These are phyloP conservation scores for Lizonia empirigonia DNA, from an alignment of 2,329 filamentous ascomycete genomes.

Conservation along the genomic window DNA sequence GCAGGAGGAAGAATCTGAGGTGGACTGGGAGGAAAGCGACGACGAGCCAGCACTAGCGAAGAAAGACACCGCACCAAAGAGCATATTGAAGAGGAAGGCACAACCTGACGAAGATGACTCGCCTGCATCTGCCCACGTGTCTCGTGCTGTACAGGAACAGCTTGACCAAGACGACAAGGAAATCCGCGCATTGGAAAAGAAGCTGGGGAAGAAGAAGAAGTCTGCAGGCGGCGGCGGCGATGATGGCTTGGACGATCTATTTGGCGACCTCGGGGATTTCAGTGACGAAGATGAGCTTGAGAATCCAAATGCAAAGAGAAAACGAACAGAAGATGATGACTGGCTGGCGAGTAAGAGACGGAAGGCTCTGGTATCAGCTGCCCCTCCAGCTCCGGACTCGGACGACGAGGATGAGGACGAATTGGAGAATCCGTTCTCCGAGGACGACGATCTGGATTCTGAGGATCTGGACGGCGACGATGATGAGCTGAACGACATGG, in stretches of 20 bases:
- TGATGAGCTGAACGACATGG: slow-evolving; percentile 41
- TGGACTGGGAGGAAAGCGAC: slow-evolving; percentile 42
- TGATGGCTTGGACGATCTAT: slow-evolving; percentile 79
- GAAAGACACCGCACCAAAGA: slow-evolving; percentile 39
- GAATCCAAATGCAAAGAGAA: slow-evolving; percentile 59
- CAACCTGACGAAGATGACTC: slow-evolving; percentile 13
- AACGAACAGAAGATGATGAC: slow-evolving; percentile 62
- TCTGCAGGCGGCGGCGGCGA: slow-evolving; percentile 68
- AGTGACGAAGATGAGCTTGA: slow-evolving; percentile 55
- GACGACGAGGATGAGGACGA: slow-evolving; percentile 35
- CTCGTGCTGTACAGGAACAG: slow-evolving; percentile 58
- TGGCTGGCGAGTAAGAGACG: slow-evolving; percentile 64
- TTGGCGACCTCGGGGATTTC: slow-evolving; percentile 65
- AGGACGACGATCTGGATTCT: slow-evolving; percentile 41
- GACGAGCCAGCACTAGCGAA: slow-evolving; percentile 33
- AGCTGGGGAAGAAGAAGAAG: slow-evolving; percentile 77
- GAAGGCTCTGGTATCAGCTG: slow-evolving; percentile 51
- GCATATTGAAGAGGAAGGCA: slow-evolving; percentile 35
- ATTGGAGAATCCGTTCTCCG: slow-evolving; percentile 19
- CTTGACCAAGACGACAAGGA: slow-evolving; percentile 84
- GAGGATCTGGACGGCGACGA: slow-evolving; percentile 33
- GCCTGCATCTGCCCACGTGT: slow-evolving; percentile 35
- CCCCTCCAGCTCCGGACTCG: slow-evolving; percentile 16
- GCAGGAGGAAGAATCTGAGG: slow-evolving; percentile 34
- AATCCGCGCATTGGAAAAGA: slow-evolving; percentile 85